A percentile compares a stretch with the other conserved stretches of the same genome.
These are phyloP conservation scores for Sherardia arvensis DNA, from an alignment of 257 asterid genomes.

Conservation along the genomic window DNA sequence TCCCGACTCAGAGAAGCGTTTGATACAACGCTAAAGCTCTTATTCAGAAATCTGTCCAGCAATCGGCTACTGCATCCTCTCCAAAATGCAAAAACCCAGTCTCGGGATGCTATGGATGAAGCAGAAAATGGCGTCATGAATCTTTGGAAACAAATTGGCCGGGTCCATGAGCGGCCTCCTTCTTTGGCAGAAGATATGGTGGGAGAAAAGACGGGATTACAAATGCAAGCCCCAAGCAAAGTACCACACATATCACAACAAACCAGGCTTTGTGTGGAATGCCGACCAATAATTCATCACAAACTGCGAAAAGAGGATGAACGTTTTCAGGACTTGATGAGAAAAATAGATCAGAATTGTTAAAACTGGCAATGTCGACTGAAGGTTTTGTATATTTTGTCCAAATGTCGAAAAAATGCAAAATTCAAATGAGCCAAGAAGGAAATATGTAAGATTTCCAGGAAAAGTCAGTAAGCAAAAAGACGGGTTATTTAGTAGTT, in stretches of 20 bases:
- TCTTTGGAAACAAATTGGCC: slow-evolving; percentile 31
- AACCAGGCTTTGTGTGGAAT: slow-evolving; percentile 38
- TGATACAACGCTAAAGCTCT: neutral
- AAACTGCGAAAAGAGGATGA: slow-evolving; percentile 42
- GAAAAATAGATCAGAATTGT: neutral
- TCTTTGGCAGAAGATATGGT: slow-evolving; percentile 42
- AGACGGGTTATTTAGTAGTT: no score
- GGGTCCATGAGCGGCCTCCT: slow-evolving; percentile 22
- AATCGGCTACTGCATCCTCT: neutral
- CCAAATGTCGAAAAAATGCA: neutral
- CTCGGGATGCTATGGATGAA: neutral
- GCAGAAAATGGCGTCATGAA: slow-evolving; percentile 22
- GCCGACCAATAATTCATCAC: slow-evolving; percentile 74
- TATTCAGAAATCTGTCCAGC: neutral
- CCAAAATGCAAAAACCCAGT: neutral
- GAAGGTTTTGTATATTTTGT: no score
- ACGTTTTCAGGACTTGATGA: neutral
- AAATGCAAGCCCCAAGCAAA: slow-evolving; percentile 47
- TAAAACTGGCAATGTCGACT: neutral
- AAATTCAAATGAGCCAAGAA: neutral
- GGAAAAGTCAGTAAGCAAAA: no score
- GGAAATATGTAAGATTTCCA: neutral
- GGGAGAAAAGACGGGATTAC: slow-evolving; percentile 62
- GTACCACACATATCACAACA: no score
- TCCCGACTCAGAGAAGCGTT: no score